Evolutionary conservation across 805 yeast genomes (phyloP).

Genomic region (Grigorovia yakushimaensis): DNA sequence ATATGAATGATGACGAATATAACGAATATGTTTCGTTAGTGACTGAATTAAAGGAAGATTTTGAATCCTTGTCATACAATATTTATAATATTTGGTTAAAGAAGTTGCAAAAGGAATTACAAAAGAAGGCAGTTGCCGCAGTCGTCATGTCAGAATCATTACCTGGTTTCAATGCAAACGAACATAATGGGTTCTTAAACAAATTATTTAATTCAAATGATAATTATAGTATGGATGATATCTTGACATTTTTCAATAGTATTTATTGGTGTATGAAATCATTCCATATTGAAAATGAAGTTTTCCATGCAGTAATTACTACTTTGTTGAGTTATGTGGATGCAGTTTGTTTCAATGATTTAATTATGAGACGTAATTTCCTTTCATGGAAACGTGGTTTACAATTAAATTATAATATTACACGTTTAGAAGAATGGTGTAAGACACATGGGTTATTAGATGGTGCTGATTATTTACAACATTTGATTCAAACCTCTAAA

Average conservation of each 20-base stretch:
- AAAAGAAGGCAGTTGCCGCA: slow-evolving; percentile 89
- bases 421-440: slow-evolving; percentile 97
- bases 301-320: slow-evolving; percentile 71
- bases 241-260: slow-evolving; percentile 77
- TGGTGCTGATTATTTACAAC: slow-evolving; percentile 74
- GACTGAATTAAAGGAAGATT: slow-evolving; percentile 86
- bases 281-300: slow-evolving; percentile 77
- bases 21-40: slow-evolving; percentile 82
- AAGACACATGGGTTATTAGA: slow-evolving; percentile 85
- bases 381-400: slow-evolving; percentile 96
- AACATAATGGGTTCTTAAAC: slow-evolving; percentile 65
- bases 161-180: slow-evolving; percentile 92
- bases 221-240: slow-evolving; percentile 88
- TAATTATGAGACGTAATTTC: slow-evolving; percentile 89
- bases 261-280: slow-evolving; percentile 91
- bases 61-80: slow-evolving; percentile 85
- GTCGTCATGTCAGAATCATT: slow-evolving; percentile 88
- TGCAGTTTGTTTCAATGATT: slow-evolving; percentile 88
- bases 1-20: slow-evolving; percentile 84
- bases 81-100: slow-evolving; percentile 96
- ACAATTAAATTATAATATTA: slow-evolving; percentile 91
- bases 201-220: slow-evolving; percentile 67
- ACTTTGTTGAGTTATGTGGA: slow-evolving; percentile 82
- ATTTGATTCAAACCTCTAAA: slow-evolving; percentile 87
- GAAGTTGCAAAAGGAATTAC: slow-evolving; percentile 82